These are phyloP conservation scores for Citrus trifoliata DNA, from an alignment of 345 rosid genomes.

Conservation along the genomic window DNA sequence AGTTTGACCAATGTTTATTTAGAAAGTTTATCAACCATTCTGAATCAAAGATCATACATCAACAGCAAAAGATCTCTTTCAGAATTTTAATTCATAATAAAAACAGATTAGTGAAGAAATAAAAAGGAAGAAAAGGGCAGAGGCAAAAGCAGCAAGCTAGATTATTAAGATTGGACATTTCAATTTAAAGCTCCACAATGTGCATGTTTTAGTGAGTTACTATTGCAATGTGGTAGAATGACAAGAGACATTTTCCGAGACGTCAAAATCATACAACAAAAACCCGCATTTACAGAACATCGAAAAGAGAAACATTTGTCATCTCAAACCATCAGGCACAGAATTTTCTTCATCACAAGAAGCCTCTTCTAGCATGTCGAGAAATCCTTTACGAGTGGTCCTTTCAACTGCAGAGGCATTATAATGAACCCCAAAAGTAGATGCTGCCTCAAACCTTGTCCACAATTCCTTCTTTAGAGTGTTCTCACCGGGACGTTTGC, in stretches of 20 bases:
- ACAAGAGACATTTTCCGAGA: not conserved
- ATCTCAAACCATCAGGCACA: constrained; percentile 18
- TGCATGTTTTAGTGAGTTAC: not conserved
- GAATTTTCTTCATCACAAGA: constrained; percentile 43
- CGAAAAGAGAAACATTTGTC: not conserved
- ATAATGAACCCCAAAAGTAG: constrained; percentile 30
- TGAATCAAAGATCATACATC: not conserved
- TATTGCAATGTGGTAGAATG: not conserved
- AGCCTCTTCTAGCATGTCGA: constrained; percentile 89
- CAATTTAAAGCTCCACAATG: not conserved
- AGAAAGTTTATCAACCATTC: not conserved
- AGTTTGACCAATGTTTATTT: too few relatives aligned
- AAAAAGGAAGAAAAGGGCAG: not conserved
- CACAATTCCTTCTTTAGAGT: constrained; percentile 92
- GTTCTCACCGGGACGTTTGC: constrained; percentile 76
- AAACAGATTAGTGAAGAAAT: not conserved
- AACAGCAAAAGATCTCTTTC: not conserved
- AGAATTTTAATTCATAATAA: not conserved
- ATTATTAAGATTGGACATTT: not conserved
- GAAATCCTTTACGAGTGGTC: constrained; percentile 59
- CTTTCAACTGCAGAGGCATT: constrained; percentile 26
- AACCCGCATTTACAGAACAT: not conserved
- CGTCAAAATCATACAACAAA: not conserved
- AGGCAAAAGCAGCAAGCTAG: not conserved
- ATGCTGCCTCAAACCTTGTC: constrained; percentile 91